Evolutionary conservation across 495 filamentous ascomycete species (phyloP).

Genomic region (Bathelium albidoporum): DNA sequence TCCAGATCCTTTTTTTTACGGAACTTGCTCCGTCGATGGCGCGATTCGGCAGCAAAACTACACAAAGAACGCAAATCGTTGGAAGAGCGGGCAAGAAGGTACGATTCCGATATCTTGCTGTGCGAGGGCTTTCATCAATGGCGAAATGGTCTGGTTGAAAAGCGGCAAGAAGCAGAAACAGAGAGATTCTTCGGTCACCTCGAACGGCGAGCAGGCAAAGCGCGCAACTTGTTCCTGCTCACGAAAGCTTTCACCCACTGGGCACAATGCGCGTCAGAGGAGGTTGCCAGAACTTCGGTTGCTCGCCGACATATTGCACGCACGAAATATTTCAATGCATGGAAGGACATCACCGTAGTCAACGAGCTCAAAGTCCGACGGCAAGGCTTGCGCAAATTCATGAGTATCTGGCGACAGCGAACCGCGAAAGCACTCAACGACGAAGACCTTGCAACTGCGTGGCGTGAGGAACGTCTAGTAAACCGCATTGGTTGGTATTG

Average conservation of each 20-base stretch:
- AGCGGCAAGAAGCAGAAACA: slow-evolving; percentile 40
- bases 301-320: slow-evolving; percentile 59
- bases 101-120: slow-evolving; percentile 44
- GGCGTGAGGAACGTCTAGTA: slow-evolving; percentile 37
- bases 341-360: slow-evolving; percentile 62
- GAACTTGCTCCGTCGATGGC: slow-evolving; percentile 44
- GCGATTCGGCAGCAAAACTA: slow-evolving; percentile 35
- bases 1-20: slow-evolving; percentile 39
- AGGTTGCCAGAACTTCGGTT: slow-evolving; percentile 45
- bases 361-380: slow-evolving; percentile 58
- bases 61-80: slow-evolving; percentile 38
- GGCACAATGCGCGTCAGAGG: slow-evolving; percentile 52
- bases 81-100: slow-evolving; percentile 38
- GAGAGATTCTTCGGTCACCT: slow-evolving; percentile 52
- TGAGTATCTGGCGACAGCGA: slow-evolving; percentile 45
- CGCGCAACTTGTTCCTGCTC: slow-evolving; percentile 55
- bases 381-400: slow-evolving; percentile 48
- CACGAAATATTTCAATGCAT: slow-evolving; percentile 65
- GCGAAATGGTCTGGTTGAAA: slow-evolving; percentile 41
- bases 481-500: slow-evolving; percentile 43
- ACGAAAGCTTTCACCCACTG: slow-evolving; percentile 67
- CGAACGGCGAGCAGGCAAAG: slow-evolving; percentile 49
- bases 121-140: slow-evolving; percentile 49
- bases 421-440: slow-evolving; percentile 27
- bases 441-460: slow-evolving; percentile 33